Conservation (phyloP, 352 stramenopile species). For the Thraustochytrium striatum region DNA sequence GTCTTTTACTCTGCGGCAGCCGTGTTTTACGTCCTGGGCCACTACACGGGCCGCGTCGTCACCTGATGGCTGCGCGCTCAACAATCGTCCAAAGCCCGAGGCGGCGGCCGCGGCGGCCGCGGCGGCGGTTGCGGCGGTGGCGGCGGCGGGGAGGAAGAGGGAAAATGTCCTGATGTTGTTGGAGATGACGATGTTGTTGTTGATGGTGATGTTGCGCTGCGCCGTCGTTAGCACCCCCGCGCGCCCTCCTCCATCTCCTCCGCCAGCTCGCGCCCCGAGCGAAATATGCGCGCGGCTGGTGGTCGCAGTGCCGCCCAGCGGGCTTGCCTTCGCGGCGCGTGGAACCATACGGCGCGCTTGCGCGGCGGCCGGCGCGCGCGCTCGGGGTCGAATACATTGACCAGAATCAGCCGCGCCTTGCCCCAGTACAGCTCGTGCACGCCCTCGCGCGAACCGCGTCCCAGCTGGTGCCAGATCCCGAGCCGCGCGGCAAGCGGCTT, state of each 20-base stretch:
- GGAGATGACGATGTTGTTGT: neutral
- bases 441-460: neutral
- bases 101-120: too few relatives aligned
- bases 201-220: neutral
- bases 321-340: neutral
- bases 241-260: slow-evolving; percentile 33
- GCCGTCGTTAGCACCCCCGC: neutral
- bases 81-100: too few relatives aligned
- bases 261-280: slow-evolving; percentile 5
- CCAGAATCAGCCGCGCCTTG: slow-evolving; percentile 32
- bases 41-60: slow-evolving; percentile 33
- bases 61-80: neutral
- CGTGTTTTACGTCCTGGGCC: slow-evolving; percentile 48
- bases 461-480: slow-evolving; percentile 29
- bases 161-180: neutral
- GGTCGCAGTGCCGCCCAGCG: neutral
- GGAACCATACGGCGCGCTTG: neutral
- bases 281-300: neutral
- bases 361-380: neutral
- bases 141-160: neutral
- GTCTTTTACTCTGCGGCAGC: slow-evolving; percentile 45
- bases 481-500: slow-evolving; percentile 1
- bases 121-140: too few relatives aligned
- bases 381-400: slow-evolving; percentile 43
- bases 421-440: slow-evolving; percentile 28